Evolutionary conservation across 805 yeast species (phyloP).

Genomic region (Sungouiella blattae): DNA sequence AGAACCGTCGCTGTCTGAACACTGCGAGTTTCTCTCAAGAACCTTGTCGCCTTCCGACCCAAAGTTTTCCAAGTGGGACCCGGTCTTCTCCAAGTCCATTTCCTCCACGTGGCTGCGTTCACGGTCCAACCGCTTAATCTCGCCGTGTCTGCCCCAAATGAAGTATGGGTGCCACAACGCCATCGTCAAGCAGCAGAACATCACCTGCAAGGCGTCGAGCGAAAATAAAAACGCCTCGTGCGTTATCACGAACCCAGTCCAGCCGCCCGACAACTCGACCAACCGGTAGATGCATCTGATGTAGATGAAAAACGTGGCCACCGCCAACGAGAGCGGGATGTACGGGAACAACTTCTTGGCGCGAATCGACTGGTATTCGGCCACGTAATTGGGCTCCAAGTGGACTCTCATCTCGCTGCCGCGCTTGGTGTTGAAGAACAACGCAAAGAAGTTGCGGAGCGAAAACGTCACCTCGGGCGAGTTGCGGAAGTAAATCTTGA

Average conservation of each 20-base stretch:
- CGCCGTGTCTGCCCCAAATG: slow-evolving; percentile 1
- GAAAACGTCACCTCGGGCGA: slow-evolving; percentile 2
- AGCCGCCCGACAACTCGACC: slow-evolving; percentile 2
- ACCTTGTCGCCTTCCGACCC: too few relatives aligned
- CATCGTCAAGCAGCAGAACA: neutral
- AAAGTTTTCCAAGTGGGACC: too few relatives aligned
- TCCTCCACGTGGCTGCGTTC: too few relatives aligned
- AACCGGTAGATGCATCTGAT: slow-evolving; percentile 5
- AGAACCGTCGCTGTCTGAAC: too few relatives aligned
- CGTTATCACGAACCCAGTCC: slow-evolving; percentile 2
- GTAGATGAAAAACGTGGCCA: slow-evolving; percentile 4
- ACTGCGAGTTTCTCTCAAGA: too few relatives aligned
- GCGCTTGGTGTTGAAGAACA: slow-evolving; percentile 6
- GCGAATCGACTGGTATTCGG: slow-evolving; percentile 4
- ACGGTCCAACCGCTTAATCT: neutral
- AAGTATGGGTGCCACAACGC: neutral
- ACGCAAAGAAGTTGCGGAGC: slow-evolving; percentile 3
- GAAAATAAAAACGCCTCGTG: slow-evolving; percentile 1
- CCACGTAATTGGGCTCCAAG: slow-evolving; percentile 8
- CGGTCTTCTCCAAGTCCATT: too few relatives aligned
- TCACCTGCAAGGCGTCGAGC: slow-evolving; percentile 1
- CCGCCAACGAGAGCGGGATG: slow-evolving; percentile 6
- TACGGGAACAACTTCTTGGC: slow-evolving; percentile 3
- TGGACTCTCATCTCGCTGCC: slow-evolving; percentile 1
- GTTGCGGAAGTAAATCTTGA: slow-evolving; percentile 1